phyloP scores from a whole-genome alignment of 2,329 filamentous ascomycete species.

The Aspergillus hiratsukae region DNA sequence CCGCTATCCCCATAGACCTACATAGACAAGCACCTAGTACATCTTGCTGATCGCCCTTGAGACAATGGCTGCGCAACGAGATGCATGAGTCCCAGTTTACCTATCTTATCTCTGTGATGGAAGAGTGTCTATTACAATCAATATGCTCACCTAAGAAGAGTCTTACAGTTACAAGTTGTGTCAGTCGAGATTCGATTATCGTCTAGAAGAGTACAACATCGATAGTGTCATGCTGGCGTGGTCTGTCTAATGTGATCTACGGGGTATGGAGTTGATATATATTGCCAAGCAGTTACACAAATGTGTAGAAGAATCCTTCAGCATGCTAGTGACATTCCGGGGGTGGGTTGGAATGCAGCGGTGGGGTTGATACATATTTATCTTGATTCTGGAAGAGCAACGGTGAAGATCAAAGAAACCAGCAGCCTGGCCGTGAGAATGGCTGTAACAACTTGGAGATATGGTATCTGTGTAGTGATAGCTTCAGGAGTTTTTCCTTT shows the following conservation, averaged over 20 bases:
- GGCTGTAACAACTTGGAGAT: background rate
- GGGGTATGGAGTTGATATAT: background rate
- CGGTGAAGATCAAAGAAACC: background rate
- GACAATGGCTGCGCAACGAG: constrained; percentile 13
- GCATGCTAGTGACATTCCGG: background rate
- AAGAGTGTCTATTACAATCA: background rate
- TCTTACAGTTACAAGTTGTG: background rate
- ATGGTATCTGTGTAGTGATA: background rate
- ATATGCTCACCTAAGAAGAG: no score
- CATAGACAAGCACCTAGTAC: background rate
- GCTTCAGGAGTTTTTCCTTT: background rate
- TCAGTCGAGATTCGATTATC: background rate
- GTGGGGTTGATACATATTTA: background rate
- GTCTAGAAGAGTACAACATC: background rate
- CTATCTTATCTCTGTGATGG: background rate
- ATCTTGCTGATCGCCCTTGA: constrained; percentile 2
- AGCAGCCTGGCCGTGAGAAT: background rate
- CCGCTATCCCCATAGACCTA: constrained; percentile 3
- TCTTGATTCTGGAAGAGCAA: background rate
- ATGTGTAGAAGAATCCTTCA: background rate
- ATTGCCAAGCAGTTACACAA: background rate
- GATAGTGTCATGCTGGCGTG: background rate
- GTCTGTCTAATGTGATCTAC: background rate
- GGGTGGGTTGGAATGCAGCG: background rate
- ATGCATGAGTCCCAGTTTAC: constrained; percentile 5